Evolutionary conservation across 148 eudicot genomes (phyloP).

Genomic region (Tetragonia tetragonoides): DNA sequence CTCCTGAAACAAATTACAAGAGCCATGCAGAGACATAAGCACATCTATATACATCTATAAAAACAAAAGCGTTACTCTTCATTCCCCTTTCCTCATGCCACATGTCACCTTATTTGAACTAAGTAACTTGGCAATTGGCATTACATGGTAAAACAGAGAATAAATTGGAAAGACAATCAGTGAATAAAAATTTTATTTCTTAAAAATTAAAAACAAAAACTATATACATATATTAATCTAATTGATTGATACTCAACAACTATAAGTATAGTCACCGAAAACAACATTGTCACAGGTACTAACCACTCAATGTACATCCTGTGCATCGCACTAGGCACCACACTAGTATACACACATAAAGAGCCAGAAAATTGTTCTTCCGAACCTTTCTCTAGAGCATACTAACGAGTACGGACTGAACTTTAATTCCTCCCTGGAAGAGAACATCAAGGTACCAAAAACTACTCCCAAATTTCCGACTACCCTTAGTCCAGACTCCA

Average conservation of each 20-base stretch:
- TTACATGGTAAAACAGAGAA: too few relatives aligned
- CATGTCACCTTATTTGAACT: not conserved
- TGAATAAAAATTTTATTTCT: too few relatives aligned
- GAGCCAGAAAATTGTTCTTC: not conserved
- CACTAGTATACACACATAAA: not conserved
- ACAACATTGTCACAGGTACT: too few relatives aligned
- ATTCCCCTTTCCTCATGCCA: not conserved
- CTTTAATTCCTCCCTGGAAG: not conserved
- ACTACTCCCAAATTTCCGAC: not conserved
- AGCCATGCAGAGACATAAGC: not conserved
- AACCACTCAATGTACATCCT: too few relatives aligned
- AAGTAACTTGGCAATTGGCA: too few relatives aligned
- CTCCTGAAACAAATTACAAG: slow-evolving; percentile 46
- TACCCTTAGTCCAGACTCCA: not conserved
- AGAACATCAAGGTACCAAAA: not conserved
- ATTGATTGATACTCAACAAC: too few relatives aligned
- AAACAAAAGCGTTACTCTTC: not conserved
- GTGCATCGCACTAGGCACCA: too few relatives aligned
- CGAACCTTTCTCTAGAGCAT: not conserved
- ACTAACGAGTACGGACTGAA: not conserved
- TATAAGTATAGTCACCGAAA: too few relatives aligned
- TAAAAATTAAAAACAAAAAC: too few relatives aligned
- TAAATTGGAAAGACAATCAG: too few relatives aligned
- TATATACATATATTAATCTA: too few relatives aligned
- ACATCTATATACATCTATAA: not conserved